A percentile compares a stretch with the other conserved stretches of the same genome.
Evolutionary conservation across 345 rosid species (phyloP).

Genomic region (Streptanthus diversifolius): DNA sequence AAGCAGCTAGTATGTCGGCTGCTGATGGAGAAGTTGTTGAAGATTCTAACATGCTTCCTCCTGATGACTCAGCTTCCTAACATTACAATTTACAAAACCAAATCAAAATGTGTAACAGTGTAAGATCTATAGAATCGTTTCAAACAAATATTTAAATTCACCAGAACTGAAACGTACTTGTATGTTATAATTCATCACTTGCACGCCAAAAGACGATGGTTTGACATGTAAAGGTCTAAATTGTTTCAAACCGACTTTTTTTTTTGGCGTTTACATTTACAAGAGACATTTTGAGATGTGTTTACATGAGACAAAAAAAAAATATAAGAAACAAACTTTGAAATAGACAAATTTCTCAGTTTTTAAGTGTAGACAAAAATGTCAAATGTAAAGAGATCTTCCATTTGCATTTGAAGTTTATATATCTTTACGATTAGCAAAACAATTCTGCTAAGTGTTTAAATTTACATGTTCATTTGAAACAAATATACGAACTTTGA

Average conservation of each 20-base stretch:
- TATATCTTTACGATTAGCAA: neutral
- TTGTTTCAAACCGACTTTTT: neutral
- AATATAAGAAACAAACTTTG: neutral
- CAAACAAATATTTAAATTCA: neutral
- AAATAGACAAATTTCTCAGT: too few species aligned
- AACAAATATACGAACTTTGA: neutral
- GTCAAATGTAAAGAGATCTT: neutral
- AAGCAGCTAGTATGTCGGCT: conserved; percentile 64
- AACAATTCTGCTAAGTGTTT: neutral
- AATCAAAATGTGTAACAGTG: neutral
- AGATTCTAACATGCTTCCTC: conserved; percentile 35
- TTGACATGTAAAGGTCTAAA: neutral
- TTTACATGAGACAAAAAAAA: conserved; percentile 7
- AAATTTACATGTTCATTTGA: neutral
- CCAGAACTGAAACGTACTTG: neutral
- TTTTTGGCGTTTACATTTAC: neutral
- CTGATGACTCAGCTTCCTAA: conserved; percentile 39
- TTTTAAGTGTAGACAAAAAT: neutral
- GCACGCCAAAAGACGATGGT: neutral
- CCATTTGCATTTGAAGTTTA: neutral
- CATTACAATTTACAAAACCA: neutral
- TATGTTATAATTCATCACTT: neutral
- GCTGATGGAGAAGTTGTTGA: conserved; percentile 73
- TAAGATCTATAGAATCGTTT: neutral
- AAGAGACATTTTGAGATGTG: neutral